Evolutionary conservation across 176 grass and related monocot genomes (phyloP).

Genomic region (Puccinellia tenuiflora): DNA sequence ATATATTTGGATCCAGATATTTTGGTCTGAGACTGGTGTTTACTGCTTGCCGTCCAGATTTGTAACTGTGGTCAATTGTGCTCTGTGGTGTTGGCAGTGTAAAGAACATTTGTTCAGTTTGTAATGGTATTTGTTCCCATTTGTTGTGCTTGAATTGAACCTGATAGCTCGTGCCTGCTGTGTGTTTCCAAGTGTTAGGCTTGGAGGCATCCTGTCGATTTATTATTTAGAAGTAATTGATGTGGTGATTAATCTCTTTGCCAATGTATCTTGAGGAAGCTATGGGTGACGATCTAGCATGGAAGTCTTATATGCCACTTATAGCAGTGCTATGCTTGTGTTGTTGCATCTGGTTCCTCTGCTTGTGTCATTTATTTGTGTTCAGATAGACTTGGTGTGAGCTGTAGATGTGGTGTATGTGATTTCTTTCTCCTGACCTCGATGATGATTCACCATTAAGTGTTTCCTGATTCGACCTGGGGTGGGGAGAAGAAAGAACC

Average conservation of each 20-base stretch:
- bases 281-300: no score
- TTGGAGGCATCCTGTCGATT: not conserved
- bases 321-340: no score
- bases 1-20: not conserved
- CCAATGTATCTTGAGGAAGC: not conserved
- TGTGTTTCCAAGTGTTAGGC: not conserved
- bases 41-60: conserved; percentile 31
- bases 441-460: no score
- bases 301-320: no score
- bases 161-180: not conserved
- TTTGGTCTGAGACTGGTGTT: conserved; percentile 34
- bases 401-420: not conserved
- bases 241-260: not conserved
- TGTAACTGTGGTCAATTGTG: conserved; percentile 2
- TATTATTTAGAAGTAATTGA: not conserved
- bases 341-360: not conserved
- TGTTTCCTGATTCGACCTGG: no score
- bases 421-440: not conserved
- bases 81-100: not conserved
- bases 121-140: not conserved
- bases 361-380: not conserved
- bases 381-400: not conserved
- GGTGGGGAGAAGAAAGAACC: no score
- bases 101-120: conserved; percentile 4
- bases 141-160: not conserved